These are phyloP conservation scores for Mariannaea sp. DNA, from an alignment of 2,329 filamentous ascomycete species.

Conservation along the genomic window DNA sequence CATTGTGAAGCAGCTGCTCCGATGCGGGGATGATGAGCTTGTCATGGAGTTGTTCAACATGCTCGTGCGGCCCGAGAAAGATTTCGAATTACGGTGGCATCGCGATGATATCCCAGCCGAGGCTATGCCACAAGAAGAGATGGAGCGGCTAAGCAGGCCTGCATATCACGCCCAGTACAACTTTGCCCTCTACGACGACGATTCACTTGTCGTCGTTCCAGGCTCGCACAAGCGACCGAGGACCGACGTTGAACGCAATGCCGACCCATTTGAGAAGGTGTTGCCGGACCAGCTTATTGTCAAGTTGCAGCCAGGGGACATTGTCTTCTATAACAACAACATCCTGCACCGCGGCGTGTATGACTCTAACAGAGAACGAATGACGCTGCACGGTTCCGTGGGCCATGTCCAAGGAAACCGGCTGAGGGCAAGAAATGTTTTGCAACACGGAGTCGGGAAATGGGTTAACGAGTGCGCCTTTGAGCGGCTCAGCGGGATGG, in stretches of 20 bases:
- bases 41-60: slow-evolving; percentile 91
- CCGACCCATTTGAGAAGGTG: slow-evolving; percentile 65
- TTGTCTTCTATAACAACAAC: slow-evolving; percentile 90
- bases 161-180: slow-evolving; percentile 88
- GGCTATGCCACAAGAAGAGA: slow-evolving; percentile 69
- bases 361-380: slow-evolving; percentile 59
- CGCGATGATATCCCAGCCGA: slow-evolving; percentile 78
- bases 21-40: slow-evolving; percentile 62
- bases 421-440: slow-evolving; percentile 69
- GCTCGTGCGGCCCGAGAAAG: slow-evolving; percentile 71
- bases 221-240: slow-evolving; percentile 74
- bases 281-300: slow-evolving; percentile 71
- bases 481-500: slow-evolving; percentile 47
- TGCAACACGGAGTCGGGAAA: slow-evolving; percentile 73
- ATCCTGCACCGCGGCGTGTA: slow-evolving; percentile 79
- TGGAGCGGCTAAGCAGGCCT: slow-evolving; percentile 60
- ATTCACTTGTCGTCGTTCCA: slow-evolving; percentile 75
- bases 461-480: slow-evolving; percentile 69
- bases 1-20: slow-evolving; percentile 68
- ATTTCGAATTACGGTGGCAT: slow-evolving; percentile 83
- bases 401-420: slow-evolving; percentile 61
- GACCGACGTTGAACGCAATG: slow-evolving; percentile 70
- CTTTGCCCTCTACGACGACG: slow-evolving; percentile 76
- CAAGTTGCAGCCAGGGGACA: slow-evolving; percentile 71
- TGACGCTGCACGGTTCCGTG: slow-evolving; percentile 75